Percentiles rank a stretch among this genome's conserved stretches.
phyloP scores from a whole-genome alignment of 2,329 filamentous ascomycete genomes.

The Onygenales sp. region DNA sequence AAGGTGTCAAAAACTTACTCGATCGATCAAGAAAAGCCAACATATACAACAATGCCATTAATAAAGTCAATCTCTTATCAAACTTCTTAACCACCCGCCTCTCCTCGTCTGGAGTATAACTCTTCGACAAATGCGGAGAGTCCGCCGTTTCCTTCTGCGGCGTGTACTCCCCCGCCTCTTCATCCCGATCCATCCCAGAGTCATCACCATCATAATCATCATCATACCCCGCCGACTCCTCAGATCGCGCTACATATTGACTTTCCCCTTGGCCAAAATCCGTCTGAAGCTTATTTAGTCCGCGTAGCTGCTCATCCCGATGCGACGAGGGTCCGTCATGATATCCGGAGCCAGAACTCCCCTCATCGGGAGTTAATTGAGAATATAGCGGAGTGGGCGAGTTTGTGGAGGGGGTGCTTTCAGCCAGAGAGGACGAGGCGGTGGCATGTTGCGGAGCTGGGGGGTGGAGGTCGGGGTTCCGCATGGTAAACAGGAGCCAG shows the following conservation, averaged over 20 bases:
- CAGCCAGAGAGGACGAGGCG: conserved; percentile 10
- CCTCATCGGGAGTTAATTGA: conserved; percentile 27
- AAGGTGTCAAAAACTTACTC: conserved; percentile 44
- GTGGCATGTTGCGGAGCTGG: conserved; percentile 13
- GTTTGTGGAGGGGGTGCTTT: conserved; percentile 17
- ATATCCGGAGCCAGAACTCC: conserved; percentile 15
- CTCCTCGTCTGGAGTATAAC: conserved; percentile 57
- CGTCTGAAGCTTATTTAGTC: conserved; percentile 21
- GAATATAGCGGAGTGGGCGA: conserved; percentile 18
- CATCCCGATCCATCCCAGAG: neutral
- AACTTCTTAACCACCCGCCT: conserved; percentile 60
- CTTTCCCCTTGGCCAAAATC: conserved; percentile 17
- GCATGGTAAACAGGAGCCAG: neutral
- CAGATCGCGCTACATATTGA: neutral
- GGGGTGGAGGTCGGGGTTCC: conserved; percentile 18
- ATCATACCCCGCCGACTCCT: conserved; percentile 10
- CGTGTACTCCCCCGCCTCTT: neutral
- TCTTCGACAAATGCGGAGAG: conserved; percentile 16
- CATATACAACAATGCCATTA: conserved; percentile 74
- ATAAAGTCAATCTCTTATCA: conserved; percentile 66
- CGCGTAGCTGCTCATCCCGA: neutral
- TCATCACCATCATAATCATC: conserved; percentile 18
- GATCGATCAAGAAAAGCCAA: conserved; percentile 78
- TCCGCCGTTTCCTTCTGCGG: conserved; percentile 4
- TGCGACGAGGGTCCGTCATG: conserved; percentile 10